Evolutionary conservation across 352 stramenopile species (phyloP).

Genomic region (Peronosclerospora sorghi): DNA sequence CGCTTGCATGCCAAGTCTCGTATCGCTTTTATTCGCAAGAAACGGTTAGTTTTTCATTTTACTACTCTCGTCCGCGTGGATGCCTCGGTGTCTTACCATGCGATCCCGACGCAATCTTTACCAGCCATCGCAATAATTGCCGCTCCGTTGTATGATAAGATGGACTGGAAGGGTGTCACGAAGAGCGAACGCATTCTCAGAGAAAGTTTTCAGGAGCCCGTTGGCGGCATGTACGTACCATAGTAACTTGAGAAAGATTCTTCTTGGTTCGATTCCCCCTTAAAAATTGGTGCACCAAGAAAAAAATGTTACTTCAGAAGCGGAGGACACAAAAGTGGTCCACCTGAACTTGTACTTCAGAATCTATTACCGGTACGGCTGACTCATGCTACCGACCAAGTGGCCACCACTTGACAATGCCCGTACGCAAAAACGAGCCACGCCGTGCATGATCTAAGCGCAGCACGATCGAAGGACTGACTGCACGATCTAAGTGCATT

Average conservation of each 20-base stretch:
- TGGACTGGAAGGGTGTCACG: slow-evolving; percentile 31
- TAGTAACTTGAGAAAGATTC: neutral
- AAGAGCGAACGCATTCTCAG: neutral
- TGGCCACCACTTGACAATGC: too few species aligned
- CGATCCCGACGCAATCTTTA: slow-evolving; percentile 99
- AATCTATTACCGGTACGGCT: too few species aligned
- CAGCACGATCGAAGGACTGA: too few species aligned
- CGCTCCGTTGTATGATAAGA: slow-evolving; percentile 96
- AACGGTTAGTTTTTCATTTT: neutral
- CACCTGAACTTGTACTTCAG: too few species aligned
- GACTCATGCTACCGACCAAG: too few species aligned
- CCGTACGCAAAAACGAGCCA: too few species aligned
- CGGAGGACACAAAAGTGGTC: neutral
- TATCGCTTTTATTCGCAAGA: slow-evolving; percentile 66
- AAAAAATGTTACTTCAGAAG: too few species aligned
- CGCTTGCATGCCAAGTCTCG: slow-evolving; percentile 91
- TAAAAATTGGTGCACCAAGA: too few species aligned
- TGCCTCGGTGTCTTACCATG: slow-evolving; percentile 45
- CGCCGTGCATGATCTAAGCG: too few species aligned
- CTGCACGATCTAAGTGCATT: too few species aligned
- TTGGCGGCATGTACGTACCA: neutral
- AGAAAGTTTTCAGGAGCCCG: neutral
- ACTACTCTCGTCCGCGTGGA: neutral
- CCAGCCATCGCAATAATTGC: slow-evolving; percentile 98
- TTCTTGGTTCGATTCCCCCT: too few species aligned